phyloP scores from a whole-genome alignment of 2,329 filamentous ascomycete genomes.

The Aspergillus aculeatinus region DNA sequence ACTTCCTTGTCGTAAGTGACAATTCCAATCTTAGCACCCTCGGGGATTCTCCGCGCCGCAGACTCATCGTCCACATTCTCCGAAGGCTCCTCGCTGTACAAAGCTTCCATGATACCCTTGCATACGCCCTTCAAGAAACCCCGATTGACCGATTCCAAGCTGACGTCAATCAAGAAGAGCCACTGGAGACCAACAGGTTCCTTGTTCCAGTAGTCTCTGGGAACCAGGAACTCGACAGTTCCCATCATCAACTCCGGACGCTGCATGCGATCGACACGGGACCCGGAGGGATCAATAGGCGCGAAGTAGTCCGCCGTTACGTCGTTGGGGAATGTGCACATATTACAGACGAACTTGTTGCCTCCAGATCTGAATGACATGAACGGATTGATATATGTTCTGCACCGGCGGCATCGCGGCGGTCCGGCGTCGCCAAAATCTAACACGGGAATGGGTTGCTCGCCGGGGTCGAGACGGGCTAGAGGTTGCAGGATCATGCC shows the following conservation, averaged over 20 bases:
- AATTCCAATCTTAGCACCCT: slow-evolving; percentile 85
- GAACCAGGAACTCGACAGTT: slow-evolving; percentile 93
- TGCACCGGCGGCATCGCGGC: slow-evolving; percentile 85
- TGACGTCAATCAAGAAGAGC: slow-evolving; percentile 91
- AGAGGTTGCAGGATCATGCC: slow-evolving; percentile 87
- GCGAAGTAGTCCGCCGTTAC: slow-evolving; percentile 90
- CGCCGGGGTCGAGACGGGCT: slow-evolving; percentile 77
- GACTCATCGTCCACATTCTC: slow-evolving; percentile 54
- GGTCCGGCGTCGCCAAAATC: slow-evolving; percentile 93
- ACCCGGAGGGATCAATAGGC: slow-evolving; percentile 81
- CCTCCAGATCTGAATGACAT: slow-evolving; percentile 95
- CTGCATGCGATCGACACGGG: slow-evolving; percentile 82
- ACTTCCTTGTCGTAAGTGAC: slow-evolving; percentile 95
- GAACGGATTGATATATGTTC: slow-evolving; percentile 97
- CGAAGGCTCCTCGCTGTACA: slow-evolving; percentile 67
- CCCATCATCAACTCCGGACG: slow-evolving; percentile 86
- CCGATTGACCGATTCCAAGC: slow-evolving; percentile 85
- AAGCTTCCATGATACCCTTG: slow-evolving; percentile 77
- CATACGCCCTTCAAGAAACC: slow-evolving; percentile 89
- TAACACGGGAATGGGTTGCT: slow-evolving; percentile 82
- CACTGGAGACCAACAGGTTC: slow-evolving; percentile 84
- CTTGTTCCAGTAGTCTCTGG: slow-evolving; percentile 98
- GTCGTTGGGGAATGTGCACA: slow-evolving; percentile 96
- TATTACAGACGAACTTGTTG: slow-evolving; percentile 96
- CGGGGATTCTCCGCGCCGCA: slow-evolving; percentile 62